phyloP scores from a whole-genome alignment of 768 basidiomycete genomes.

The Fibroporia radiculosa region DNA sequence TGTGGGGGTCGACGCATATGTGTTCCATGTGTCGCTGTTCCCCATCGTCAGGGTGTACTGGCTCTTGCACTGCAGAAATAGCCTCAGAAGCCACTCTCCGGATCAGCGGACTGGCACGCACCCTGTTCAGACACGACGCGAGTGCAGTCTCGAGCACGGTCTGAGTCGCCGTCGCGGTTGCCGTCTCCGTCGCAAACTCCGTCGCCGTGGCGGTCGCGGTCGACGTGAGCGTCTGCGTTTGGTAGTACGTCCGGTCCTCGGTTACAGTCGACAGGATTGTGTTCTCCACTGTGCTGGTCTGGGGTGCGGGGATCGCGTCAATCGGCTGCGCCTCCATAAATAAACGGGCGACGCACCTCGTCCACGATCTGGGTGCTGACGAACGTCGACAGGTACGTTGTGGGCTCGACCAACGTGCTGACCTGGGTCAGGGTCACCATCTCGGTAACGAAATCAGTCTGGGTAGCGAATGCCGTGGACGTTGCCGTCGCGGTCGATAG shows the following conservation, averaged over 20 bases:
- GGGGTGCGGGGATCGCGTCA: not conserved
- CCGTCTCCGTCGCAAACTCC: slow-evolving; percentile 23
- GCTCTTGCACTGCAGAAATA: slow-evolving; percentile 45
- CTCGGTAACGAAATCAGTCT: slow-evolving; percentile 43
- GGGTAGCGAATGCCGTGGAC: slow-evolving; percentile 41
- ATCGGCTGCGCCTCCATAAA: not conserved
- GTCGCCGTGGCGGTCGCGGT: slow-evolving; percentile 22
- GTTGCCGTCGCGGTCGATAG: slow-evolving; percentile 33
- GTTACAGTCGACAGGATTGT: slow-evolving; percentile 48
- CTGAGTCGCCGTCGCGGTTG: slow-evolving; percentile 32
- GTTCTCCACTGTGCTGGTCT: slow-evolving; percentile 52
- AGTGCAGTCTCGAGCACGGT: slow-evolving; percentile 43
- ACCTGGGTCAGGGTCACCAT: slow-evolving; percentile 43
- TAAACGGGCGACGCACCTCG: slow-evolving; percentile 31
- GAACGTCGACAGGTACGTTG: slow-evolving; percentile 48
- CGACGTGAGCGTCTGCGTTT: slow-evolving; percentile 43
- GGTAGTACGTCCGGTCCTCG: slow-evolving; percentile 36
- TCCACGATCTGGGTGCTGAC: slow-evolving; percentile 51
- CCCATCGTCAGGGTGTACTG: slow-evolving; percentile 43
- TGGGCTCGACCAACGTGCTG: slow-evolving; percentile 45
- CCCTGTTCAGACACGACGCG: slow-evolving; percentile 44
- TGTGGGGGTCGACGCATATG: slow-evolving; percentile 18
- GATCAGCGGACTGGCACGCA: slow-evolving; percentile 16
- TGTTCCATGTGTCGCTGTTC: slow-evolving; percentile 42
- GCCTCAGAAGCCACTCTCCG: not conserved